Evolutionary conservation across 768 basidiomycete genomes (phyloP).

Genomic region (Panaeolus cyanescens): DNA sequence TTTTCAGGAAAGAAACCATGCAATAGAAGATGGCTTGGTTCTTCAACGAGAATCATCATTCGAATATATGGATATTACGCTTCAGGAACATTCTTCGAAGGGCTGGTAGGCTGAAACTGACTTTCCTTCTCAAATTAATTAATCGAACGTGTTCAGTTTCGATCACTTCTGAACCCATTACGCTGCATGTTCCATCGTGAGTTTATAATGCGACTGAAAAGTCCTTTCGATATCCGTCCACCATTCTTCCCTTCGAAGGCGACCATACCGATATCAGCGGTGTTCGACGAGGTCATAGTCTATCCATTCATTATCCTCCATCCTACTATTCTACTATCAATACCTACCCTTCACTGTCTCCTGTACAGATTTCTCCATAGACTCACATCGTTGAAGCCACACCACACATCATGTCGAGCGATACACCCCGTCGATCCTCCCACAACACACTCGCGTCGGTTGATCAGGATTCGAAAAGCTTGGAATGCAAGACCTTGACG

Average conservation of each 20-base stretch:
- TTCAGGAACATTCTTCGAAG: neutral
- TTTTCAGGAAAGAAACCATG: too few relatives aligned
- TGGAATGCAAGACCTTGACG: neutral
- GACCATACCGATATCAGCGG: neutral
- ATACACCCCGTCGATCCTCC: neutral
- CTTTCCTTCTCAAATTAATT: neutral
- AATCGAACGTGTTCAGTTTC: conserved; percentile 2
- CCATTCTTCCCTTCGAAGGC: neutral
- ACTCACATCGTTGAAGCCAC: neutral
- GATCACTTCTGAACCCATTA: neutral
- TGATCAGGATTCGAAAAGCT: neutral
- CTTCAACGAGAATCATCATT: too few relatives aligned
- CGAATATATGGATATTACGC: neutral
- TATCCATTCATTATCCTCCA: neutral
- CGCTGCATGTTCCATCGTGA: neutral
- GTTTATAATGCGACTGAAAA: neutral
- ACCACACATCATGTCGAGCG: neutral
- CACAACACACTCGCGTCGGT: neutral
- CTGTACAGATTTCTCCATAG: neutral
- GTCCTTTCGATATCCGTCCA: neutral
- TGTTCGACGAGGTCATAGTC: neutral
- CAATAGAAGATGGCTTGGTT: too few relatives aligned
- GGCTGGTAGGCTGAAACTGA: neutral
- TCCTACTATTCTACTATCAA: neutral
- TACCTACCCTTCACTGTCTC: too few relatives aligned